A percentile compares a stretch with the other conserved stretches of the same genome.
These are phyloP conservation scores for Metschnikowia colocasiae DNA, from an alignment of 805 yeast genomes.

Conservation along the genomic window DNA sequence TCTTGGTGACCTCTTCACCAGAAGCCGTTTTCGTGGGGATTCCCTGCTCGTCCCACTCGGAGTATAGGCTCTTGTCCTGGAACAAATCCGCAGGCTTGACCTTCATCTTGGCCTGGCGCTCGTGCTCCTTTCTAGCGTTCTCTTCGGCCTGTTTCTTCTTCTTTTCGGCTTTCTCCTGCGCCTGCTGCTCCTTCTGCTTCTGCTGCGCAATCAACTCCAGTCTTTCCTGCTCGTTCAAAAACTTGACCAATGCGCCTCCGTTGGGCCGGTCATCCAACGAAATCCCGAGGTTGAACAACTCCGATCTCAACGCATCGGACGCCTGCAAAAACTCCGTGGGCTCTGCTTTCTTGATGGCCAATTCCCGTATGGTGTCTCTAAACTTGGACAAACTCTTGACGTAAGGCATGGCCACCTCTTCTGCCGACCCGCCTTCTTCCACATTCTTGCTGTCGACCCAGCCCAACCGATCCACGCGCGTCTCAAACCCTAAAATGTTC, in stretches of 20 bases:
- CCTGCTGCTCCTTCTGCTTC: conserved; percentile 54
- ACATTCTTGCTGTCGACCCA: conserved; percentile 53
- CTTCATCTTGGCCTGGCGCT: conserved; percentile 63
- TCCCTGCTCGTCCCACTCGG: conserved; percentile 83
- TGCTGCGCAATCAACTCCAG: conserved; percentile 53
- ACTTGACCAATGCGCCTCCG: conserved; percentile 81
- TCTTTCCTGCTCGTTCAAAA: conserved; percentile 67
- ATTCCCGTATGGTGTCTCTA: conserved; percentile 74
- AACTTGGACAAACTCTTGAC: conserved; percentile 72
- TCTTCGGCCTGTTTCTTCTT: conserved; percentile 48
- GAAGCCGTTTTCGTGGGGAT: conserved; percentile 70
- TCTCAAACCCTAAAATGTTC: conserved; percentile 69
- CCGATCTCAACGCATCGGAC: conserved; percentile 71
- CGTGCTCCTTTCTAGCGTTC: conserved; percentile 61
- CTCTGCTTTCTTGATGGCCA: conserved; percentile 63
- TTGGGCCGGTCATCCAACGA: conserved; percentile 84
- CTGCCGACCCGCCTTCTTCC: conserved; percentile 32
- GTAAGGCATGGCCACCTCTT: conserved; percentile 75
- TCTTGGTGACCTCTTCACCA: conserved; percentile 84
- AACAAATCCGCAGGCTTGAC: conserved; percentile 72
- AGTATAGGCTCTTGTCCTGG: conserved; percentile 49
- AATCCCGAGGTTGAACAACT: conserved; percentile 70
- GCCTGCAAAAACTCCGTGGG: conserved; percentile 55
- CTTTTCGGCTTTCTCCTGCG: conserved; percentile 56
- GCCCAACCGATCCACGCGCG: conserved; percentile 69